phyloP scores from a whole-genome alignment of 192 early-diverging fungal genomes.

The Podochytrium sp. region DNA sequence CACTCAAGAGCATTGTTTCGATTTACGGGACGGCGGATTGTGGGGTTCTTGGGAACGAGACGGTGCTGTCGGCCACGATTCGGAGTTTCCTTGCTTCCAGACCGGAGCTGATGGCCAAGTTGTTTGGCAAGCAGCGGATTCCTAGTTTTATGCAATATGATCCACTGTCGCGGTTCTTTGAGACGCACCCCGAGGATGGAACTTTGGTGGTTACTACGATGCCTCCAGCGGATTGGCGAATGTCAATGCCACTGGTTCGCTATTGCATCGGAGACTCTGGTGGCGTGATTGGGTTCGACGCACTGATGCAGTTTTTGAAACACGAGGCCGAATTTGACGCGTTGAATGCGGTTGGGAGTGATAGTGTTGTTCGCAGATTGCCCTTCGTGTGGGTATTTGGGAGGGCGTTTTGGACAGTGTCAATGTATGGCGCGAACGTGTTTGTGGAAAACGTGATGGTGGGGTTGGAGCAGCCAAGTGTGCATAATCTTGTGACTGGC shows the following conservation, averaged over 20 bases:
- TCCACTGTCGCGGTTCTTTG: conserved; percentile 37
- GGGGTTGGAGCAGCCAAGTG: conserved; percentile 34
- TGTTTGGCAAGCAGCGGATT: conserved; percentile 40
- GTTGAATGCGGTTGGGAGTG: neutral
- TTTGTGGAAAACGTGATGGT: conserved; percentile 51
- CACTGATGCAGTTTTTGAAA: conserved; percentile 29
- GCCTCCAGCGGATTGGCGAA: conserved; percentile 1
- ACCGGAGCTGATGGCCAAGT: conserved; percentile 20
- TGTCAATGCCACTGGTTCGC: conserved; percentile 35
- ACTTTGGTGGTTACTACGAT: conserved; percentile 39
- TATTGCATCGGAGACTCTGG: conserved; percentile 43
- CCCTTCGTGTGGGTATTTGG: conserved; percentile 51
- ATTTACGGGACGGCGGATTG: conserved; percentile 50
- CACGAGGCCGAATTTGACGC: conserved; percentile 1
- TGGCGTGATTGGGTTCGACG: conserved; percentile 34
- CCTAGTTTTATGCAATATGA: conserved; percentile 49
- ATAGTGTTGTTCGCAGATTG: neutral
- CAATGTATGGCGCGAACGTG: conserved; percentile 47
- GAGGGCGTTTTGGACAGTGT: conserved; percentile 45
- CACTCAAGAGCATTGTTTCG: conserved; percentile 32
- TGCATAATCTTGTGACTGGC: conserved; percentile 36
- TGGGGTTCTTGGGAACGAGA: conserved; percentile 43
- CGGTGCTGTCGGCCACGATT: conserved; percentile 24
- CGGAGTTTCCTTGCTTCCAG: conserved; percentile 27
- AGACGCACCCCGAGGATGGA: conserved; percentile 28